Evolutionary conservation across 2,329 filamentous ascomycete genomes (phyloP).

Genomic region (Chrysoporthe puriensis): DNA sequence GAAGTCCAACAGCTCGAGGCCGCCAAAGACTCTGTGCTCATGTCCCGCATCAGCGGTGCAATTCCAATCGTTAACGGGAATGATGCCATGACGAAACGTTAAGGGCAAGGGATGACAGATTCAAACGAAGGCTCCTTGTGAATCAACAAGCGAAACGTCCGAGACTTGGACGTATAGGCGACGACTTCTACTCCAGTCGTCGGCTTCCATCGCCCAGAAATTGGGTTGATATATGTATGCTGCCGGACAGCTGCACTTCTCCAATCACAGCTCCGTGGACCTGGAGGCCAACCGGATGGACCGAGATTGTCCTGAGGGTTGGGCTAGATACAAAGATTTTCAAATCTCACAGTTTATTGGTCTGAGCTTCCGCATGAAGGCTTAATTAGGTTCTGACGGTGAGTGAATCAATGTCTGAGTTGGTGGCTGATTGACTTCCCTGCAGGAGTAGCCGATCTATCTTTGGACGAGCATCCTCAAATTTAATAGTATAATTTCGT

Average conservation of each 20-base stretch:
- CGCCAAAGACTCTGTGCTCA: slow-evolving; percentile 31
- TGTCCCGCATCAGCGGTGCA: slow-evolving; percentile 11
- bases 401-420: slow-evolving; percentile 20
- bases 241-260: slow-evolving; percentile 9
- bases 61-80: slow-evolving; percentile 4
- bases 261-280: not conserved
- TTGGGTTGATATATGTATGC: slow-evolving; percentile 21
- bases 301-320: not conserved
- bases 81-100: slow-evolving; percentile 17
- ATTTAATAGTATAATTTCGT: not conserved
- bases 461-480: not conserved
- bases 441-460: not conserved
- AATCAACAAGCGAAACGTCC: not conserved
- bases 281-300: not conserved
- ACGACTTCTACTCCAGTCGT: not conserved
- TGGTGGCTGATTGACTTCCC: not conserved
- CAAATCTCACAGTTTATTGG: not conserved
- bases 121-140: not conserved
- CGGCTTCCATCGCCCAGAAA: not conserved
- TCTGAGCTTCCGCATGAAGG: slow-evolving; percentile 10
- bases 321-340: not conserved
- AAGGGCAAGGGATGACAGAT: slow-evolving; percentile 6
- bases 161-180: not conserved
- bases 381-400: slow-evolving; percentile 1
- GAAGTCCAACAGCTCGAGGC: slow-evolving; percentile 13